These are phyloP conservation scores for Cynanchum wilfordii DNA, from an alignment of 257 asterid genomes.

Conservation along the genomic window DNA sequence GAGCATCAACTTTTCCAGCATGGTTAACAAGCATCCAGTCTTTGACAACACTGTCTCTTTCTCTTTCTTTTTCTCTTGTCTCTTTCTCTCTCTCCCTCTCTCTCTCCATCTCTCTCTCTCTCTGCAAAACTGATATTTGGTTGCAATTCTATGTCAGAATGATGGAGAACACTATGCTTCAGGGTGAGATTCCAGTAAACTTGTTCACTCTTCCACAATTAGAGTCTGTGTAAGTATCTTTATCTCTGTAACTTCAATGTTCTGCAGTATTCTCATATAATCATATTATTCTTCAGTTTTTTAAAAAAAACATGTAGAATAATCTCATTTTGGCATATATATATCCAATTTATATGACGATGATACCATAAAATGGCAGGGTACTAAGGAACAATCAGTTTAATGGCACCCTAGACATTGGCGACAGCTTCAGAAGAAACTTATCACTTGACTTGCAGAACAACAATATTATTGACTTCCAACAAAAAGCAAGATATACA, in stretches of 20 bases:
- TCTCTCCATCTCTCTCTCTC: not conserved
- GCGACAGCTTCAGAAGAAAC: conserved; percentile 51
- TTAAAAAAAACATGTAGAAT: not conserved
- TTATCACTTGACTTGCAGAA: conserved; percentile 63
- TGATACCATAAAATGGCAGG: conserved; percentile 34
- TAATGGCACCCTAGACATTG: conserved; percentile 59
- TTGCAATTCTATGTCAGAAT: conserved; percentile 33
- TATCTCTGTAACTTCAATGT: conserved; percentile 1
- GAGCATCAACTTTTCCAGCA: conserved; percentile 47
- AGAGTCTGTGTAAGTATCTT: conserved; percentile 59
- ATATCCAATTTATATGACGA: not conserved
- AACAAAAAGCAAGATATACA: conserved; percentile 40
- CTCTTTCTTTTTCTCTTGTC: conserved; percentile 5
- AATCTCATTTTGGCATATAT: not conserved
- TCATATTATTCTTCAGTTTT: not conserved
- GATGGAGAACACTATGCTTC: conserved; percentile 57
- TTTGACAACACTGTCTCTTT: conserved; percentile 66
- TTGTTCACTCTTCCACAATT: conserved; percentile 57
- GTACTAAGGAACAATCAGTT: conserved; percentile 55
- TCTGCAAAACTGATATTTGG: conserved; percentile 16
- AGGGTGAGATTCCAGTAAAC: conserved; percentile 52
- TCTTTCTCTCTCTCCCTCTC: not conserved
- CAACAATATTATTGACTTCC: conserved; percentile 47
- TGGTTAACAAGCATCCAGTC: conserved; percentile 57
- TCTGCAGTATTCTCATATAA: not conserved